phyloP scores from a whole-genome alignment of 768 basidiomycete genomes.

The Gymnopilus junonius region DNA sequence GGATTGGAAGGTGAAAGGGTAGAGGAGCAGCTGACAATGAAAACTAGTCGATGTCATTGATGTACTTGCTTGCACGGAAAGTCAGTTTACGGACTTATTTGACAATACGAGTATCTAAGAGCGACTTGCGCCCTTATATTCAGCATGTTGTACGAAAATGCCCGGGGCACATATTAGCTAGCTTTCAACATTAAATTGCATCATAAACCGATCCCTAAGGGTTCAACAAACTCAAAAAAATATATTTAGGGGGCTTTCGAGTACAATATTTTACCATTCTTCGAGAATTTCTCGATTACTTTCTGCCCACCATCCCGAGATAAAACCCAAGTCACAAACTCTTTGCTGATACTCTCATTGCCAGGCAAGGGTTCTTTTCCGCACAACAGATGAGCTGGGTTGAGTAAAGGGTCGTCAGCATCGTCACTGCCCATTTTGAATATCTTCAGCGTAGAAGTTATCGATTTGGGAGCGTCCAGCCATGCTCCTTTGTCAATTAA shows the following conservation, averaged over 20 bases:
- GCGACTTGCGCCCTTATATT: too few species aligned
- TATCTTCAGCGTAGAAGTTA: constrained; percentile 36
- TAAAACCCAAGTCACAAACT: constrained; percentile 51
- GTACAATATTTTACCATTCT: constrained; percentile 34
- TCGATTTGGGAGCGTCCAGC: constrained; percentile 42
- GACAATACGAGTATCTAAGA: too few species aligned
- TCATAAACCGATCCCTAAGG: too few species aligned
- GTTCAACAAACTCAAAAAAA: not conserved
- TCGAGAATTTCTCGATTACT: constrained; percentile 43
- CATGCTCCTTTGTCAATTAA: constrained; percentile 55
- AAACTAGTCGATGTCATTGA: too few species aligned
- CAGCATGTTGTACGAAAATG: too few species aligned
- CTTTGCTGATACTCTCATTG: constrained; percentile 33
- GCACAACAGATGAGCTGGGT: constrained; percentile 50
- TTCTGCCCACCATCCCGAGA: constrained; percentile 45
- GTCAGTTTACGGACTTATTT: too few species aligned
- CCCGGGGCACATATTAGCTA: too few species aligned
- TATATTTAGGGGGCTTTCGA: constrained; percentile 28
- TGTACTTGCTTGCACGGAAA: too few species aligned
- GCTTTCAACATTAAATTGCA: too few species aligned
- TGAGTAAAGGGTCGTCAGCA: constrained; percentile 46
- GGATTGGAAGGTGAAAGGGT: too few species aligned
- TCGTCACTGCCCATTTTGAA: constrained; percentile 48
- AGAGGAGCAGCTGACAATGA: too few species aligned
- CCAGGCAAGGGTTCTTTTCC: constrained; percentile 30